Evolutionary conservation across 169 alveolate species (phyloP), one percentile per base, ranked within the genome.

Genomic region (Plasmodium knowlesi): DNA sequence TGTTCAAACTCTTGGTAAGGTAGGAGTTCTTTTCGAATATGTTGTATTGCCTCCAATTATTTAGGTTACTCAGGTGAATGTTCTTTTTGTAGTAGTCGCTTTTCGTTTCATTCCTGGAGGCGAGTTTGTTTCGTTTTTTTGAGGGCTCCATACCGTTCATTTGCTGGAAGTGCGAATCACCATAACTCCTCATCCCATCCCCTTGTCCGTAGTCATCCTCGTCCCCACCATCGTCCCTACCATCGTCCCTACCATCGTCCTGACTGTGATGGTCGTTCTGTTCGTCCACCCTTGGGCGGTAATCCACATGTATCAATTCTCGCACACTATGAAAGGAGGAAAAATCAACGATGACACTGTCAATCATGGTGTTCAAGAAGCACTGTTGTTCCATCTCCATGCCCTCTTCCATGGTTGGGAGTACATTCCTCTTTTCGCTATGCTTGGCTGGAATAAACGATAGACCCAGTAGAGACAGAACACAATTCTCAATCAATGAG

Each of bases 391-490:
- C 95, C n/a, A 91, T 30, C 54, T 91, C 92, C 28, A 91, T 32
- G 6, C 86, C 76, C 39, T 91, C 95, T 5, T 91, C 95, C 0
- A 80, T 57, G 30, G 25, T 37, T 1, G 82, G 70, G 4, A 82
- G 30, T 1, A 91, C 19, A 82, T 81, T 71, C 41, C 71, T 91
- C 74, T 71, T 91, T 2, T 91, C 92, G 0, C 71, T n/a, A n/a
- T 89, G 82, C 5, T 91, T 91, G 0, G 95, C 82, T 5, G 92
- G 92, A n/a, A 67, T 54, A 30, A 91, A 91, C 0, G 95, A 91
- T 16, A 91, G 22, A 5, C 95, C 95, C n/a, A 91, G 61, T 32
- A 91, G 61, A 5, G 91, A 70, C 22, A 91, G 22, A 1, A 91
- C 46, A 28, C 84, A 91, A 91, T 73, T 91, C 74, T 91, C 92